Evolutionary conservation across 345 rosid species (phyloP).

Genomic region (Bruguiera parviflora): DNA sequence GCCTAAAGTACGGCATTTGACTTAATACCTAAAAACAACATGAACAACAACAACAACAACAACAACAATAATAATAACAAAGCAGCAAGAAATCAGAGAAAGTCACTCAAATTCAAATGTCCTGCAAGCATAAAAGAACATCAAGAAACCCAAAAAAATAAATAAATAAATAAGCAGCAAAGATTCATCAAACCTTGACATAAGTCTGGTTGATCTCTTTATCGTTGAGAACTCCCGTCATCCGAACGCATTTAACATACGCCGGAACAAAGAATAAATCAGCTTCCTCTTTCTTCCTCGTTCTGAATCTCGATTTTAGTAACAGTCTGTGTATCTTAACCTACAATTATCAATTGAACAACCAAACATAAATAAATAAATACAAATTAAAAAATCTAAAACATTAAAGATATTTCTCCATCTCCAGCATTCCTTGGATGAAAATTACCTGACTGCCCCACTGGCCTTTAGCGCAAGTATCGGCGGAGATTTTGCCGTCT

Average conservation of each 20-base stretch:
- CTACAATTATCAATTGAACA: constrained; percentile 27
- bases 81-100: background rate
- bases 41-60: background rate
- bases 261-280: constrained; percentile 95
- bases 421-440: background rate
- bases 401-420: background rate
- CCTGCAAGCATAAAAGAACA: too few species aligned
- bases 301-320: constrained; percentile 61
- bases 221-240: constrained; percentile 92
- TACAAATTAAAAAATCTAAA: background rate
- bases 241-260: constrained; percentile 80
- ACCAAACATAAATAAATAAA: background rate
- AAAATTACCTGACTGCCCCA: constrained; percentile 89
- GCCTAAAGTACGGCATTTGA: constrained; percentile 90
- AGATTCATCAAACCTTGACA: constrained; percentile 52
- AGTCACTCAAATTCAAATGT: background rate
- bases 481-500: constrained; percentile 50
- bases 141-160: too few species aligned
- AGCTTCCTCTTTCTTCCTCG: constrained; percentile 72
- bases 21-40: constrained; percentile 56
- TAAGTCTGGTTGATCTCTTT: constrained; percentile 83
- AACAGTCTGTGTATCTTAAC: constrained; percentile 79
- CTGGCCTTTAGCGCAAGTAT: constrained; percentile 77
- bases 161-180: background rate
- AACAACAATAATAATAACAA: background rate